Evolutionary conservation across 768 basidiomycete genomes (phyloP).

Genomic region (Leccinum sublutescens): DNA sequence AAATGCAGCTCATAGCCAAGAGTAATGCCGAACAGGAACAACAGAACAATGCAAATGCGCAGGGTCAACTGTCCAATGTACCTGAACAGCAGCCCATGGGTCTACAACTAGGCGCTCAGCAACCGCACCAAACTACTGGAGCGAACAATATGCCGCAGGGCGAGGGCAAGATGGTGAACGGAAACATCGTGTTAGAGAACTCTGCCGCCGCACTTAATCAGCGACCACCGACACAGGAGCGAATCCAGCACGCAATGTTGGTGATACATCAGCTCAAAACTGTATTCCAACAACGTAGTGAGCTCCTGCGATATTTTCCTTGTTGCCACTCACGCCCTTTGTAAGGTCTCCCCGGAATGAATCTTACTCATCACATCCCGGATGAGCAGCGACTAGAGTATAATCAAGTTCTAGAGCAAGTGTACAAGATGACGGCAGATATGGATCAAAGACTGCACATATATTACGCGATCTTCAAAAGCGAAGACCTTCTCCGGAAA

Average conservation of each 20-base stretch:
- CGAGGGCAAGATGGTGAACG: constrained; percentile 22
- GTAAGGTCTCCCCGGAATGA: constrained; percentile 38
- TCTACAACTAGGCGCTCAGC: constrained; percentile 16
- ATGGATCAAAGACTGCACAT: constrained; percentile 51
- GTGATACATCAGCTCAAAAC: constrained; percentile 35
- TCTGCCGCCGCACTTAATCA: constrained; percentile 1
- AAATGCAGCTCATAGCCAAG: constrained; percentile 13
- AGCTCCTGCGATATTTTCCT: constrained; percentile 14
- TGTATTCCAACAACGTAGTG: constrained; percentile 33
- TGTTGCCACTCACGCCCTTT: constrained; percentile 10
- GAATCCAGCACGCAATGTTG: constrained; percentile 29
- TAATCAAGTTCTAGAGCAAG: constrained; percentile 46
- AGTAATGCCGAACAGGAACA: constrained; percentile 24
- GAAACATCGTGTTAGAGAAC: constrained; percentile 8
- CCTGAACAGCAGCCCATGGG: constrained; percentile 20
- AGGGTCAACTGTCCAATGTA: constrained; percentile 16
- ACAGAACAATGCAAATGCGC: constrained; percentile 20
- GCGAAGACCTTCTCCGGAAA: constrained; percentile 48
- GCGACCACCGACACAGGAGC: constrained; percentile 31
- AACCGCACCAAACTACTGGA: constrained; percentile 12
- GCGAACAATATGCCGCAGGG: constrained; percentile 10
- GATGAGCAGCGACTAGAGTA: constrained; percentile 56
- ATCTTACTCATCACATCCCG: constrained; percentile 38
- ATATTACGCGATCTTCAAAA: constrained; percentile 45
- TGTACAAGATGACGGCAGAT: constrained; percentile 44